Percentiles rank a stretch among this genome's conserved stretches.
Conservation (phyloP, 2,329 filamentous ascomycete species). For the Cryphonectria radicalis region DNA sequence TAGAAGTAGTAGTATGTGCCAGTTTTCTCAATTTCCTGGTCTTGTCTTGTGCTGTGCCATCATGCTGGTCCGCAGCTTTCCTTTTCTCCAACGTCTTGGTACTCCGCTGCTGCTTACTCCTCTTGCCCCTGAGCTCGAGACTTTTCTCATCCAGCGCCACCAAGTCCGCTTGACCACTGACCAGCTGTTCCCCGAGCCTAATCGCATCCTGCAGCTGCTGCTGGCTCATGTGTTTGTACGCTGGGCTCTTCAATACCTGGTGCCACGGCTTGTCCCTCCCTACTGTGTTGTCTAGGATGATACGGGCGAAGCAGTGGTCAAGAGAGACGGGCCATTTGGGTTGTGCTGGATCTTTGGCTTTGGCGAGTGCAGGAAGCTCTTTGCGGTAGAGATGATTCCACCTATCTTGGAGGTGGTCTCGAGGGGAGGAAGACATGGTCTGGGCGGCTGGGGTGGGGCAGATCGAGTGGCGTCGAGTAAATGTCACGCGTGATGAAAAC, state of each 20-base stretch:
- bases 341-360: constrained; percentile 20
- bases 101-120: constrained; percentile 5
- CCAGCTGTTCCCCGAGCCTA: constrained; percentile 13
- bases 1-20: neutral
- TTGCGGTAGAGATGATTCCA: constrained; percentile 20
- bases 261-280: constrained; percentile 21
- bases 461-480: neutral
- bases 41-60: neutral
- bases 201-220: constrained; percentile 18
- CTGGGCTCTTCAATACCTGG: constrained; percentile 22
- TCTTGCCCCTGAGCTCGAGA: constrained; percentile 15
- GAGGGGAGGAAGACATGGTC: constrained; percentile 10
- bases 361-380: constrained; percentile 16
- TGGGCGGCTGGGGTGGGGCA: neutral
- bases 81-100: neutral
- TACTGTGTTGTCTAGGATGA: constrained; percentile 21
- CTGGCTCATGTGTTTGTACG: constrained; percentile 22
- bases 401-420: constrained; percentile 8
- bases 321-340: constrained; percentile 20
- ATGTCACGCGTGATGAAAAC: neutral
- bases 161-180: constrained; percentile 7
- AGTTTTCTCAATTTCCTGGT: neutral
- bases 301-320: constrained; percentile 24
- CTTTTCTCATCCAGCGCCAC: constrained; percentile 20
- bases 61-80: neutral